Evolutionary conservation across 148 eudicot genomes (phyloP), one percentile per base, ranked within the genome.

Genomic region (Gaultheria prostrata): DNA sequence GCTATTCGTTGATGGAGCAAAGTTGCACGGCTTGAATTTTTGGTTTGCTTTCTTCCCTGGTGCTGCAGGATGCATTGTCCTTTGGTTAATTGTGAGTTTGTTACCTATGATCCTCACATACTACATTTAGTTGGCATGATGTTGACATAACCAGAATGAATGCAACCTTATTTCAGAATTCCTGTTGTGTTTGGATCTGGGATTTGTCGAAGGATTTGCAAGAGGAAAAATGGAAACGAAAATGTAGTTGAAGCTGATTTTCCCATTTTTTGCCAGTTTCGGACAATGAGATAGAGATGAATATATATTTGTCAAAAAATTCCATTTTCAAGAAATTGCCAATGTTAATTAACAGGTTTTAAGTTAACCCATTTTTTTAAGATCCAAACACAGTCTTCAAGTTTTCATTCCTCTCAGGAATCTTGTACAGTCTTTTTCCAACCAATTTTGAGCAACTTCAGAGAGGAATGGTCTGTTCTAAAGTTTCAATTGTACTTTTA

Each of bases 21-120:
- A 97, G 86, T 76, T 94, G 72, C 99, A 97, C 32, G 90, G 86
- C 72, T 86, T 97, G 87, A 94, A 93, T 51, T 92, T 80, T 82
- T 97, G 99, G 99, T 97, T 90, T 56, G 93, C 93, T 35, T 86
- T 97, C 79, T 97, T 97, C 86, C 99, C 99, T 48, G 97, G 97
- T 10, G 97, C 99, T 20, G 90, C 97, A 2, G 97, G 92, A 35
- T 97, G 99, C 91, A 78, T 97, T 49, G 76, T 94, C 80, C 91
- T 97, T 74, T 91, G 90, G 86, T 80, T 94, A 71, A 81, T 97
- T 53, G 99, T 97, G 92, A 94, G 97, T 89, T 78, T 77, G 17
- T 14, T n/a, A 2, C n/a, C 3, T 46, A 11, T 65, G 35, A 4
- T 7, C 71, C 33, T 28, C 17, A 11, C 33, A 65, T 26, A 11